phyloP scores from a whole-genome alignment of 805 yeast species.

The Cyberlindnera nakhonratchasimensis region DNA sequence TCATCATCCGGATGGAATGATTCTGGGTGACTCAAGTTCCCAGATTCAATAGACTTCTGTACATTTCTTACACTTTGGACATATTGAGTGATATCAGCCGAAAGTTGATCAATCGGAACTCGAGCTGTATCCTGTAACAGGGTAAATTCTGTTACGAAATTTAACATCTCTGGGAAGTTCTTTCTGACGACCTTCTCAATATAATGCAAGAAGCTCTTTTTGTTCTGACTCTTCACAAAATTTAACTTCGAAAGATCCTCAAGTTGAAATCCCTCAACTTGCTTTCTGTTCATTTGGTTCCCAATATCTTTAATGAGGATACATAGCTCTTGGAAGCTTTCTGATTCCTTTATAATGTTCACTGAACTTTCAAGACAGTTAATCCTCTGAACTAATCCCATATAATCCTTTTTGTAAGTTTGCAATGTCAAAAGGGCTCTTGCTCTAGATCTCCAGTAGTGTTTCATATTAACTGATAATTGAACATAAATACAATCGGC shows the following conservation, averaged over 20 bases:
- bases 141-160: constrained; percentile 70
- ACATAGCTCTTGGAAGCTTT: constrained; percentile 65
- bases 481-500: constrained; percentile 85
- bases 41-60: constrained; percentile 69
- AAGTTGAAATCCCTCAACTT: constrained; percentile 88
- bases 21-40: constrained; percentile 77
- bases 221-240: constrained; percentile 85
- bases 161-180: constrained; percentile 73
- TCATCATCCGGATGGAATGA: constrained; percentile 82
- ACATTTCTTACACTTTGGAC: constrained; percentile 63
- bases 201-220: constrained; percentile 85
- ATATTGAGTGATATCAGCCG: constrained; percentile 65
- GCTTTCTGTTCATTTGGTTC: constrained; percentile 95
- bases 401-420: constrained; percentile 74
- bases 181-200: constrained; percentile 85
- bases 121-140: constrained; percentile 52
- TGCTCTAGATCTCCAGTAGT: constrained; percentile 91
- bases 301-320: constrained; percentile 89
- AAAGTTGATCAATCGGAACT: constrained; percentile 77
- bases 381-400: constrained; percentile 64
- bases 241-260: constrained; percentile 86
- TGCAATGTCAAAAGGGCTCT: constrained; percentile 72
- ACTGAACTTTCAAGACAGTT: constrained; percentile 72
- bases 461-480: constrained; percentile 75
- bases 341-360: constrained; percentile 59